Evolutionary conservation across 2,329 filamentous ascomycete species (phyloP).

Genomic region (Cordyceps fumosorosea): DNA sequence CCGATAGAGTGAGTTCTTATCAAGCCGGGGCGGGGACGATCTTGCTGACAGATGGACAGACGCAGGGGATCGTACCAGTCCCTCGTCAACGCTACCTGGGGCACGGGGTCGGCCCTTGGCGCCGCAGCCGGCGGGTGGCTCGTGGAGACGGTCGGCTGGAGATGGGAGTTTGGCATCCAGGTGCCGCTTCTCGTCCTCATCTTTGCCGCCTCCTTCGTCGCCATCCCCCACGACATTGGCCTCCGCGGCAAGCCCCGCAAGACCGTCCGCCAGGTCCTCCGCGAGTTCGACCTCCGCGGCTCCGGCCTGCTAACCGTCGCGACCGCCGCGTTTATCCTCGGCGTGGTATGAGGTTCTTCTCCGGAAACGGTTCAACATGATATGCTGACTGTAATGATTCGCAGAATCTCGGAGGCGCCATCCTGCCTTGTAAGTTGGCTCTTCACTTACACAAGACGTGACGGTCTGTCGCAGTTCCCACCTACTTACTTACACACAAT

Average conservation of each 20-base stretch:
- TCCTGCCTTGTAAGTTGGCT: conserved; percentile 46
- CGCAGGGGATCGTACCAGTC: conserved; percentile 65
- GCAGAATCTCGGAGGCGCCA: conserved; percentile 56
- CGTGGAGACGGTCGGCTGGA: conserved; percentile 64
- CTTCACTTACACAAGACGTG: neutral
- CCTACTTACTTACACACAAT: neutral
- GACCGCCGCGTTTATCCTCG: conserved; percentile 52
- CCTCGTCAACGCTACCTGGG: conserved; percentile 60
- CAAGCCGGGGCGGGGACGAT: too few species aligned
- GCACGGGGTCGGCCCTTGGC: conserved; percentile 51
- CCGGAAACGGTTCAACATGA: neutral
- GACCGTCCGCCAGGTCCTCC: conserved; percentile 41
- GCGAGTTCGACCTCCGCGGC: conserved; percentile 50
- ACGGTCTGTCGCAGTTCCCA: neutral
- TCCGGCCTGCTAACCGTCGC: conserved; percentile 46
- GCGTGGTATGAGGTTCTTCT: conserved; percentile 37
- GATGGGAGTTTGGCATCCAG: conserved; percentile 64
- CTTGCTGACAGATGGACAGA: conserved; percentile 21
- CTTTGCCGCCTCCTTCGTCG: conserved; percentile 36
- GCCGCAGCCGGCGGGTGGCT: conserved; percentile 65
- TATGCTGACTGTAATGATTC: neutral
- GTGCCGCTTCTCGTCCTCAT: conserved; percentile 44
- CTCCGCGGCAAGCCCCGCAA: conserved; percentile 38
- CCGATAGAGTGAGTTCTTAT: conserved; percentile 59
- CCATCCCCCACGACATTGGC: conserved; percentile 48